Conservation (phyloP, 2,329 filamentous ascomycete genomes). For the Chaetomiaceae sp. region DNA sequence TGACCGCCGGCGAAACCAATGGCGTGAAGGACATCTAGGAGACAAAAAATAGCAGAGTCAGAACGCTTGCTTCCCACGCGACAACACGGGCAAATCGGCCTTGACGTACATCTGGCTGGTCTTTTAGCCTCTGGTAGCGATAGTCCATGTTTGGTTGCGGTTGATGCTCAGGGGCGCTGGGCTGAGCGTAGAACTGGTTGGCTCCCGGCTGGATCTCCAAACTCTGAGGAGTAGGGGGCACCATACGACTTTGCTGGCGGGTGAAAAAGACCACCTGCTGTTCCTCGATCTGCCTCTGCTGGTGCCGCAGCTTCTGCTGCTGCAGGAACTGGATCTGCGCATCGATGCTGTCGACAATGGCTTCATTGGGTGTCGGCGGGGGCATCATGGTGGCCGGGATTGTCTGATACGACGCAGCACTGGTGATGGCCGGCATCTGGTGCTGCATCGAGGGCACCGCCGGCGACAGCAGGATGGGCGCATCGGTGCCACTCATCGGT, state of each 20-base stretch:
- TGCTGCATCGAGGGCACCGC: conserved; percentile 36
- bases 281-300: conserved; percentile 53
- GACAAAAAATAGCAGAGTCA: too few species aligned
- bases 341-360: conserved; percentile 52
- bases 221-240: conserved; percentile 76
- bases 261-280: conserved; percentile 51
- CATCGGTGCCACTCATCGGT: conserved; percentile 42
- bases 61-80: conserved; percentile 11
- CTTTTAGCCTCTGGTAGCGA: conserved; percentile 59
- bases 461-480: conserved; percentile 33
- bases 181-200: conserved; percentile 54
- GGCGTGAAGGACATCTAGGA: conserved; percentile 69
- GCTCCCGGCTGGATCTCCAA: conserved; percentile 63
- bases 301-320: conserved; percentile 56
- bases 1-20: conserved; percentile 77
- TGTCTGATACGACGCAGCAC: conserved; percentile 37
- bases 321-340: conserved; percentile 61
- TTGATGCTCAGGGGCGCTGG: conserved; percentile 43
- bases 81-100: background rate
- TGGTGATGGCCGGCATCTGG: conserved; percentile 45
- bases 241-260: conserved; percentile 50
- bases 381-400: conserved; percentile 42
- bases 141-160: conserved; percentile 61
- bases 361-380: conserved; percentile 43
- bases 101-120: conserved; percentile 58